Evolutionary conservation across 2,329 filamentous ascomycete genomes (phyloP).

Genomic region (Sporothrix protearum): DNA sequence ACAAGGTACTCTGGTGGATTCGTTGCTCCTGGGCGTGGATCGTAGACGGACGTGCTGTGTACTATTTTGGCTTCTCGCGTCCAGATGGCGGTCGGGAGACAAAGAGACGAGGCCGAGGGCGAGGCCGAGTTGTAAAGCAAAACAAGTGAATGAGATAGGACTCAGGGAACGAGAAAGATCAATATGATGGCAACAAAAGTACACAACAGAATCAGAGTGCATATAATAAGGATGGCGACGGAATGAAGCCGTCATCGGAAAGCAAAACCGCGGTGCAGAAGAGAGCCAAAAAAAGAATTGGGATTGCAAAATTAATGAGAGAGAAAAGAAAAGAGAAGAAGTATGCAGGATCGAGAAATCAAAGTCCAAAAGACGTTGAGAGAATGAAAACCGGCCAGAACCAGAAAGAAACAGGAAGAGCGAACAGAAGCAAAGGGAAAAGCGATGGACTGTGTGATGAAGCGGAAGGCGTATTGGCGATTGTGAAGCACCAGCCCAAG

Average conservation of each 20-base stretch:
- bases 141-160: neutral
- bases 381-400: slow-evolving; percentile 6
- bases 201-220: neutral
- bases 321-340: neutral
- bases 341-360: too few relatives aligned
- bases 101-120: too few relatives aligned
- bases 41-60: neutral
- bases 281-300: too few relatives aligned
- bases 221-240: neutral
- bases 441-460: neutral
- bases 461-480: neutral
- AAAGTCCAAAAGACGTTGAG: neutral
- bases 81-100: too few relatives aligned
- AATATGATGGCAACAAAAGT: neutral
- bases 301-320: neutral
- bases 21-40: neutral
- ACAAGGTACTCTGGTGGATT: neutral
- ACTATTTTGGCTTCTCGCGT: neutral
- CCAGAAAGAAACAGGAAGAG: slow-evolving; percentile 1
- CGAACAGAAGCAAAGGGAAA: slow-evolving; percentile 1
- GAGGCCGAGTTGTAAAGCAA: neutral
- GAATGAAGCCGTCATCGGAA: neutral
- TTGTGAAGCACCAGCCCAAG: neutral
- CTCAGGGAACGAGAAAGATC: neutral
- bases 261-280: neutral